Evolutionary conservation across 257 asterid genomes (phyloP).

Genomic region (Anisodus tanguticus): DNA sequence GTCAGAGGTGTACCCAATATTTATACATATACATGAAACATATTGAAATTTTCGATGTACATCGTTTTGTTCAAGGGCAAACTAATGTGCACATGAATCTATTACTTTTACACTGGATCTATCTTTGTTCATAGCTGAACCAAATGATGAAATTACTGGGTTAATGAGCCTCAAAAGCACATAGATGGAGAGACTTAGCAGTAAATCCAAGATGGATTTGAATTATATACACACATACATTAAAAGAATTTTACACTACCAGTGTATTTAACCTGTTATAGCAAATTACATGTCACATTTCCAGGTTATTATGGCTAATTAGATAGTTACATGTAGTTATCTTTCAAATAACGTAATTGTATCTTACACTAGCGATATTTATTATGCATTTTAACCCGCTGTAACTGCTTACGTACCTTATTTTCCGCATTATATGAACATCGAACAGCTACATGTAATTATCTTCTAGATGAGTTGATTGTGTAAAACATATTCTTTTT

Average conservation of each 20-base stretch:
- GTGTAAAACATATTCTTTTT: background rate
- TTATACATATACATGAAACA: background rate
- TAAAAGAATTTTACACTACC: no score
- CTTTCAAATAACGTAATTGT: background rate
- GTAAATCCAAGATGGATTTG: no score
- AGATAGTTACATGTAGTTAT: no score
- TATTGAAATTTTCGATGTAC: background rate
- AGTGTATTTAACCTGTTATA: background rate
- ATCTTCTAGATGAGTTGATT: background rate
- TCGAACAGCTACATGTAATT: background rate
- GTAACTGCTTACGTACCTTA: background rate
- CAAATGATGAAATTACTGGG: background rate
- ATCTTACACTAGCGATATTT: background rate
- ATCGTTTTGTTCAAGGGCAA: background rate
- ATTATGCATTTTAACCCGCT: background rate
- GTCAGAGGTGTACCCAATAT: background rate
- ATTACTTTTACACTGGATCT: background rate
- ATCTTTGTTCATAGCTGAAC: background rate
- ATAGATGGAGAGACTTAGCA: background rate
- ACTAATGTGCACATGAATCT: background rate
- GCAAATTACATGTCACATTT: background rate
- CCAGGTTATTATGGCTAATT: background rate
- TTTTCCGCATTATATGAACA: background rate
- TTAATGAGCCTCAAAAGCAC: background rate
- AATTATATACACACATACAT: no score